Evolutionary conservation across 495 filamentous ascomycete genomes (phyloP).

Genomic region (Lichenothelia convexa): DNA sequence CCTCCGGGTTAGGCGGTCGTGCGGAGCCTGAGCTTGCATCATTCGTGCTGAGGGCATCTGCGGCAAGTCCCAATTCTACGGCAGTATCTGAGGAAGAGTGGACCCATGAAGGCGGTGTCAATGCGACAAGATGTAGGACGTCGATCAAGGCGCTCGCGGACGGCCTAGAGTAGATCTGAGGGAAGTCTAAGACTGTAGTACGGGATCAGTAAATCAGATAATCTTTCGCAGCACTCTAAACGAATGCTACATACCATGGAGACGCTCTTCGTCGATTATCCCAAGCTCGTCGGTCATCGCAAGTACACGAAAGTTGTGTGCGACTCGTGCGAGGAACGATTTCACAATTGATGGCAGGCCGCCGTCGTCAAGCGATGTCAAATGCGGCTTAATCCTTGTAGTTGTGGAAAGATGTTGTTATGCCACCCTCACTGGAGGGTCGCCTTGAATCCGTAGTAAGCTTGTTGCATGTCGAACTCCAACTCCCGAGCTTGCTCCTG

Average conservation of each 20-base stretch:
- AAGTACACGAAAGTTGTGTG: too few relatives aligned
- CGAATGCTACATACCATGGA: constrained; percentile 1
- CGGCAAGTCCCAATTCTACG: background rate
- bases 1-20: constrained; percentile 14
- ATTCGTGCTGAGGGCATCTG: background rate
- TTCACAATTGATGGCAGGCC: too few relatives aligned
- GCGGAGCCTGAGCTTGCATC: background rate
- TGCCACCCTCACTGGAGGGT: too few relatives aligned
- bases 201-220: background rate
- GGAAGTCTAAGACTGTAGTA: constrained; percentile 27
- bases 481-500: constrained; percentile 79
- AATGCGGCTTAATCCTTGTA: too few relatives aligned
- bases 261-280: background rate
- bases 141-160: constrained; percentile 18
- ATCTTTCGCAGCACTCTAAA: background rate
- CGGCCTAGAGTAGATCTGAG: constrained; percentile 29
- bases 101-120: constrained; percentile 27
- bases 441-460: constrained; percentile 79
- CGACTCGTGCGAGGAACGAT: too few relatives aligned
- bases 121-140: constrained; percentile 19
- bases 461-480: constrained; percentile 72
- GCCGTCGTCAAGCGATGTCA: too few relatives aligned
- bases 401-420: too few relatives aligned
- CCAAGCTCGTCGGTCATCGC: background rate
- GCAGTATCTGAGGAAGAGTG: background rate